Conservation (phyloP, 768 basidiomycete genomes). For the Lactarius sp. region DNA sequence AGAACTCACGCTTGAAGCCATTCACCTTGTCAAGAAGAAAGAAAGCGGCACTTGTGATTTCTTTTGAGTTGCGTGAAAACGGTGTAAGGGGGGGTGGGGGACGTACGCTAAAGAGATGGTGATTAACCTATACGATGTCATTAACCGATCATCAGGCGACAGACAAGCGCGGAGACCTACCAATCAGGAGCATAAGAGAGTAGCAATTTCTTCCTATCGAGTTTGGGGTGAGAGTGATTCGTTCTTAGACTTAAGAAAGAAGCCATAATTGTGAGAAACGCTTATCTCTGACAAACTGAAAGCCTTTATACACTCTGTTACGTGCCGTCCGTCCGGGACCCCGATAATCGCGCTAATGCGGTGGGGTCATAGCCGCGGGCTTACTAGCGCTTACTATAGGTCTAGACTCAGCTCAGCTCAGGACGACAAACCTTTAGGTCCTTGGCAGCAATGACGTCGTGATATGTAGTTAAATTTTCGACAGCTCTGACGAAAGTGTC, state of each 20-base stretch:
- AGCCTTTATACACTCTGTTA: too few relatives aligned
- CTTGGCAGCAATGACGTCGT: too few relatives aligned
- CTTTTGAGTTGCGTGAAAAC: conserved; percentile 28
- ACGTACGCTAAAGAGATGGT: conserved; percentile 64
- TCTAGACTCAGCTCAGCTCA: too few relatives aligned
- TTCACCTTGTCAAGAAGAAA: conserved; percentile 58
- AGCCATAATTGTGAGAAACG: background rate
- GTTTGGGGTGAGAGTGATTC: background rate
- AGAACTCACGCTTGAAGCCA: conserved; percentile 76
- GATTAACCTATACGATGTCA: conserved; percentile 46
- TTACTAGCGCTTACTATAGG: too few relatives aligned
- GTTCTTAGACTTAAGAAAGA: background rate
- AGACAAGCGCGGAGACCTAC: conserved; percentile 37
- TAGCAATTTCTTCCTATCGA: conserved; percentile 37
- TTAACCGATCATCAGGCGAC: background rate
- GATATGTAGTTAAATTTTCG: too few relatives aligned
- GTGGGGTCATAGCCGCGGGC: too few relatives aligned
- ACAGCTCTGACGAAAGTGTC: too few relatives aligned
- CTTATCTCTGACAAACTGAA: too few relatives aligned
- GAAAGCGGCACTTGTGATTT: conserved; percentile 43
- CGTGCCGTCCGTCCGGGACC: background rate
- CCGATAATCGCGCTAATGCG: background rate
- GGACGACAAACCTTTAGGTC: too few relatives aligned
- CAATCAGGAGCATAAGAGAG: conserved; percentile 73
- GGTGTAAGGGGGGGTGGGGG: background rate